Conservation (phyloP, 129 eudicot genomes). For the Artemisia tridentata region DNA sequence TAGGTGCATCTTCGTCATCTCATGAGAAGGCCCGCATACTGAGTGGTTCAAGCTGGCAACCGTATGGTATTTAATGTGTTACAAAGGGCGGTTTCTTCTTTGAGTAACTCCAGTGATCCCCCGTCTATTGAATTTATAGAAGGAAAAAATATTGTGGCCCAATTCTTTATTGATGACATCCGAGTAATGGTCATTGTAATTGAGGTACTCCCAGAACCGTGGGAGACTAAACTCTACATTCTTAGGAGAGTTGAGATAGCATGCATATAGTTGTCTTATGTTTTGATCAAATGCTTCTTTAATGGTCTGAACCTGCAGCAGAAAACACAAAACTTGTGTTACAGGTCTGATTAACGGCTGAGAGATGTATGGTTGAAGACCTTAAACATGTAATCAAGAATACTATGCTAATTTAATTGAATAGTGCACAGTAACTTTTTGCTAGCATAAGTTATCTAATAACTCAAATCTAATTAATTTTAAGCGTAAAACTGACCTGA, state of each 20-base stretch:
- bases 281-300: conserved; percentile 54
- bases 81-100: too few species aligned
- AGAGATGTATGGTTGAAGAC: too few species aligned
- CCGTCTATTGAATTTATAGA: too few species aligned
- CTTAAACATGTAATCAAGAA: neutral
- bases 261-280: conserved; percentile 51
- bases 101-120: too few species aligned
- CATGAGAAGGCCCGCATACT: too few species aligned
- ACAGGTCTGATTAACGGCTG: neutral
- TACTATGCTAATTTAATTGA: neutral
- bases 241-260: conserved; percentile 77
- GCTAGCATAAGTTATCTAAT: neutral
- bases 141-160: conserved; percentile 37
- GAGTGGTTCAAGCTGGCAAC: too few species aligned
- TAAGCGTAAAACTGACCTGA: conserved; percentile 48
- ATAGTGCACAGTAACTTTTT: neutral
- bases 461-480: neutral
- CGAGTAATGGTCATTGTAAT: conserved; percentile 70
- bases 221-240: conserved; percentile 78
- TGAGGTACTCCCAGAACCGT: conserved; percentile 84
- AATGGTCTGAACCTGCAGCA: conserved; percentile 52
- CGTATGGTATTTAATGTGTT: too few species aligned
- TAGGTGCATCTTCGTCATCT: too few species aligned
- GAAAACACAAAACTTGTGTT: neutral
- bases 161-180: conserved; percentile 47